A percentile compares a stretch with the other conserved stretches of the same genome.
Evolutionary conservation across 495 filamentous ascomycete species (phyloP).

Genomic region (Podospora comata): DNA sequence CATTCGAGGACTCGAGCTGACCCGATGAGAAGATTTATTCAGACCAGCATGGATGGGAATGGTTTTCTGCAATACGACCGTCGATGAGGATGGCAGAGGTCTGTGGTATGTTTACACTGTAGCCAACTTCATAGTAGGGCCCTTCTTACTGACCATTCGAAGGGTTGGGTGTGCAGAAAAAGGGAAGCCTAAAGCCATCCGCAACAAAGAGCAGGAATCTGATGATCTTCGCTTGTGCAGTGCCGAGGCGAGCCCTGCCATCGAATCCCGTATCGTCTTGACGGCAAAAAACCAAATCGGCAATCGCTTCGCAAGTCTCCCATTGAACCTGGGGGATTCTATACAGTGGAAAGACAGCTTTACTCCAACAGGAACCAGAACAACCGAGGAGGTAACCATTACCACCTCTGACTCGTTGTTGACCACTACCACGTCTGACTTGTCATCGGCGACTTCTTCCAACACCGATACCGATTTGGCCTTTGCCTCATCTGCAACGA

Average conservation of each 20-base stretch:
- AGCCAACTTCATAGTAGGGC: not conserved
- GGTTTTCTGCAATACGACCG: slow-evolving; percentile 26
- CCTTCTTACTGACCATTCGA: not conserved
- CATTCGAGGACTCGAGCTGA: slow-evolving; percentile 21
- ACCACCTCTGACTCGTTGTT: not conserved
- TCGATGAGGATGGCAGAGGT: slow-evolving; percentile 15
- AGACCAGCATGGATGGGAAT: slow-evolving; percentile 27
- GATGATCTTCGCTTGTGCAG: slow-evolving; percentile 23
- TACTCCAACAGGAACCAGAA: slow-evolving; percentile 15
- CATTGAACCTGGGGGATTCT: slow-evolving; percentile 21
- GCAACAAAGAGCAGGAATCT: slow-evolving; percentile 8
- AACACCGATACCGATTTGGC: not conserved
- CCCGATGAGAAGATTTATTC: slow-evolving; percentile 21
- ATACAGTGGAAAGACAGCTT: slow-evolving; percentile 31
- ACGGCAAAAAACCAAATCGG: not conserved
- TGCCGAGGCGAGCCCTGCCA: slow-evolving; percentile 18
- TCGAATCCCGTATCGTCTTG: slow-evolving; percentile 24
- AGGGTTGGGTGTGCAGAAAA: slow-evolving; percentile 23
- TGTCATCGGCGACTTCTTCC: not conserved
- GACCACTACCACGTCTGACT: not conserved
- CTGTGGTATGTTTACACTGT: slow-evolving; percentile 17
- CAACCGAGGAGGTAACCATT: not conserved
- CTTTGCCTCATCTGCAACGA: not conserved
- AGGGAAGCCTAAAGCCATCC: slow-evolving; percentile 6
- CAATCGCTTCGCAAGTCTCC: slow-evolving; percentile 26